Evolutionary conservation across 768 basidiomycete species (phyloP), one percentile per base, ranked within the genome.

Genomic region (Dioszegia hungarica): DNA sequence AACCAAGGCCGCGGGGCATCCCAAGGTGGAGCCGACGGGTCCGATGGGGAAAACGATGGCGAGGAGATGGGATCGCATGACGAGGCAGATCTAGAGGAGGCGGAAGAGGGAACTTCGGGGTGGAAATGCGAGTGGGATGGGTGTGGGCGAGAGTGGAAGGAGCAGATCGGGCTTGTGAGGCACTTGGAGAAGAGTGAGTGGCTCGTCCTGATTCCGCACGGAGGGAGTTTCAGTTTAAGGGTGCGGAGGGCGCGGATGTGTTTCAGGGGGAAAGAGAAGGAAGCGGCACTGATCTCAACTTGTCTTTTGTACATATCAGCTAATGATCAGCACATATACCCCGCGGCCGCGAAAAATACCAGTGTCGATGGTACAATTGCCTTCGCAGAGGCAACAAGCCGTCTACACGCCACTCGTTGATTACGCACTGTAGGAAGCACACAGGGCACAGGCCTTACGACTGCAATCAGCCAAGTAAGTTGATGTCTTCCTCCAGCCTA

Each of bases 391-490:
- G 90, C 3, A 80, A 91, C 48, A 81, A 86, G 0, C 92, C 95
- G 73, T 89, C 88, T 0, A 90, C 88, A 3, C 83, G 90, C 24
- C 94, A 92, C 63, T 89, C 91, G 5, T 82, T 97, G 44, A 85
- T 92, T 55, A 89, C 89, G 3, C 92, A 97, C 73, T 83, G 91
- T 45, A 84, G 92, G 29, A 89, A 87, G 11, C 92, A 97, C 73
- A 94, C 92, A 0, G 92, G 92, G 50, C 92, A 97, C 77, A 91
- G 91, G 68, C 92, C 91, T 0, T 95, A 91, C 70, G 85, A 82
- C 22, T 97, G 92, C 71, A 77, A 84, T 11, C 79, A 83, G 56
- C 85, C 89, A 70, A 90, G 91, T 88, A 57, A 64, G 85, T 47
- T 19, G 19, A 15, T 41, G 12, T 19, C 20, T 41, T 41, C 40